Conservation (phyloP, 2,329 filamentous ascomycete genomes). For the Chrysoporthe austroafricana region DNA sequence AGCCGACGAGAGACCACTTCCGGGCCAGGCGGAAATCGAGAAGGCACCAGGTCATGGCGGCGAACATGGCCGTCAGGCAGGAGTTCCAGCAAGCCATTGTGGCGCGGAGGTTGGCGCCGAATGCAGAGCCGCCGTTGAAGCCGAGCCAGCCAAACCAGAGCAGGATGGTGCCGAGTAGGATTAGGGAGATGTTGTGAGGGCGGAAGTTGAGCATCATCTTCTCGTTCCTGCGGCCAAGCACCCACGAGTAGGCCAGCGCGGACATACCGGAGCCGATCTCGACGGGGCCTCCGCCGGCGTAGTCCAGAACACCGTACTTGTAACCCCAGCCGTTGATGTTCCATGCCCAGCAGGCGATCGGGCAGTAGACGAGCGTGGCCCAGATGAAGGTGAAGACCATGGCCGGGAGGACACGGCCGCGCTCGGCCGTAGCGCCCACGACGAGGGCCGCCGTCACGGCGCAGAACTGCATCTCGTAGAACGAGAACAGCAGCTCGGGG, state of each 20-base stretch:
- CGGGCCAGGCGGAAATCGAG: slow-evolving; percentile 93
- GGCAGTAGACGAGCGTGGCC: slow-evolving; percentile 97
- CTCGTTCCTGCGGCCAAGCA: slow-evolving; percentile 94
- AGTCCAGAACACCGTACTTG: slow-evolving; percentile 91
- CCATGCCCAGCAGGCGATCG: slow-evolving; percentile 96
- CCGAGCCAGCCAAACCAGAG: slow-evolving; percentile 99
- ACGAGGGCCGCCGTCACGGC: slow-evolving; percentile 90
- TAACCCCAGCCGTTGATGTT: slow-evolving; percentile 92
- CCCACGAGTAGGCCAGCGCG: slow-evolving; percentile 92
- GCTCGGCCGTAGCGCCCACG: slow-evolving; percentile 89
- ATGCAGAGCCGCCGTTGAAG: slow-evolving; percentile 96
- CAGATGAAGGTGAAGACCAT: slow-evolving; percentile 97
- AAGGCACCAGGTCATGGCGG: slow-evolving; percentile 88
- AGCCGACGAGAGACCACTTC: slow-evolving; percentile 86
- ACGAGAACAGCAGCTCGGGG: slow-evolving; percentile 87
- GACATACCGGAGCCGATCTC: slow-evolving; percentile 95
- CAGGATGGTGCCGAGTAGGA: slow-evolving; percentile 91
- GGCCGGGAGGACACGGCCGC: slow-evolving; percentile 87
- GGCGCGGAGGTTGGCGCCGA: slow-evolving; percentile 91
- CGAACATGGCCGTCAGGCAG: slow-evolving; percentile 90
- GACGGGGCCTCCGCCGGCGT: slow-evolving; percentile 94
- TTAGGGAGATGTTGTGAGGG: slow-evolving; percentile 96
- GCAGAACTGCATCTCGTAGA: slow-evolving; percentile 99
- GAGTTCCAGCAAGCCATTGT: slow-evolving; percentile 99
- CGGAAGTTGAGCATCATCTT: slow-evolving; percentile 99